Percentiles rank a stretch among this genome's conserved stretches.
These are phyloP conservation scores for Didymosphaeria variabile DNA, from an alignment of 2,329 filamentous ascomycete species.

Conservation along the genomic window DNA sequence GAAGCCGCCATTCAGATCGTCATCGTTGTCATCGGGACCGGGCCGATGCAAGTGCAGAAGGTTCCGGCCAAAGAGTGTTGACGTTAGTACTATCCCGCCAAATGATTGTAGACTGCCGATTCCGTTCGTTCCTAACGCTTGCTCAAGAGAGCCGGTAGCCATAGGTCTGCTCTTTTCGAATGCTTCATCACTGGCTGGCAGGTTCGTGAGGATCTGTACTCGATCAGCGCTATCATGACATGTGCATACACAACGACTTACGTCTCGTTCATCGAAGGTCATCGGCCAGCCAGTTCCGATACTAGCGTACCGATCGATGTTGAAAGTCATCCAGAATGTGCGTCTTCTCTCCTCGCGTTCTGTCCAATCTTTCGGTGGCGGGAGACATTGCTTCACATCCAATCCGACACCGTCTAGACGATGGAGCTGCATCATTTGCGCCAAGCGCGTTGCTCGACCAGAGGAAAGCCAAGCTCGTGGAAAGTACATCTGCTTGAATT, in stretches of 20 bases:
- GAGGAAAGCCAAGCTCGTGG: conserved; percentile 94
- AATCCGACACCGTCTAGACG: conserved; percentile 81
- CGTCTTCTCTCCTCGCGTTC: conserved; percentile 89
- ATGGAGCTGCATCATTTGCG: conserved; percentile 93
- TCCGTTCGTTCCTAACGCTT: conserved; percentile 76
- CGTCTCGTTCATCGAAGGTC: conserved; percentile 88
- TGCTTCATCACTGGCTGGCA: conserved; percentile 85
- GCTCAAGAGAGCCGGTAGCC: conserved; percentile 73
- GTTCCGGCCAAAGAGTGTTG: conserved; percentile 90
- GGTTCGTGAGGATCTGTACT: conserved; percentile 75
- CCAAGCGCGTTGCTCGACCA: conserved; percentile 80
- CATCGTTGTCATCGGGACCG: conserved; percentile 79
- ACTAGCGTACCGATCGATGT: conserved; percentile 88
- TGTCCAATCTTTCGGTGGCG: conserved; percentile 89
- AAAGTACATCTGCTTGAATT: conserved; percentile 98
- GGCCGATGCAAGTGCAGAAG: conserved; percentile 90
- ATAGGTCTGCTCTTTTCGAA: conserved; percentile 83
- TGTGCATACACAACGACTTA: conserved; percentile 46
- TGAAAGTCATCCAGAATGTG: conserved; percentile 96
- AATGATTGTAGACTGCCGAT: conserved; percentile 78
- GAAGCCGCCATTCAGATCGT: conserved; percentile 90
- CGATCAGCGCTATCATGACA: conserved; percentile 19
- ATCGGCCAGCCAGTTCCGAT: conserved; percentile 98
- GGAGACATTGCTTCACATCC: conserved; percentile 92
- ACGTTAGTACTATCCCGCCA: conserved; percentile 82